A percentile compares a stretch with the other conserved stretches of the same genome.
Conservation (phyloP, 2,329 filamentous ascomycete species). For the Penicillium sp. region DNA sequence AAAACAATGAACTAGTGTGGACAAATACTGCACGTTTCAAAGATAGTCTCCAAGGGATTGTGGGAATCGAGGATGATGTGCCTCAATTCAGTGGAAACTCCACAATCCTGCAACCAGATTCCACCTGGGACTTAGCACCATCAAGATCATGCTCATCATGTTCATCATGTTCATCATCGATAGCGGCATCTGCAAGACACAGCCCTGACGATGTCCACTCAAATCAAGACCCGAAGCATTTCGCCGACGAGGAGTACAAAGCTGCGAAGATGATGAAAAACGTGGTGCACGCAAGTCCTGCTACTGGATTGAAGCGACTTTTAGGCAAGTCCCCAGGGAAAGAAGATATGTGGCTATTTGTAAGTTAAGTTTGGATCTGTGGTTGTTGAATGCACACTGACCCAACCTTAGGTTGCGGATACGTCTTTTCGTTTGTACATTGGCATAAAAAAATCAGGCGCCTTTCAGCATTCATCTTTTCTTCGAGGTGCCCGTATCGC, state of each 20-base stretch:
- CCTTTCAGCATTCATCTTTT: slow-evolving; percentile 90
- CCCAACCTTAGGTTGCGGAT: slow-evolving; percentile 53
- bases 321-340: slow-evolving; percentile 70
- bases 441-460: slow-evolving; percentile 82
- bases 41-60: slow-evolving; percentile 75
- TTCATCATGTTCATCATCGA: slow-evolving; percentile 13
- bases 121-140: neutral
- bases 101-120: slow-evolving; percentile 11
- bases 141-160: neutral
- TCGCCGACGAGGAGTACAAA: slow-evolving; percentile 63
- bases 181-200: slow-evolving; percentile 18
- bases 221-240: slow-evolving; percentile 50
- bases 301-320: slow-evolving; percentile 74
- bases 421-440: slow-evolving; percentile 77
- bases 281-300: slow-evolving; percentile 65
- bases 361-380: slow-evolving; percentile 16
- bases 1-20: slow-evolving; percentile 74
- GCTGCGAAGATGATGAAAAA: slow-evolving; percentile 58
- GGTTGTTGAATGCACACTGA: too few relatives aligned
- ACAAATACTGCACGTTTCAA: slow-evolving; percentile 68
- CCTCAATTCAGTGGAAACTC: slow-evolving; percentile 51
- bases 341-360: slow-evolving; percentile 93
- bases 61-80: slow-evolving; percentile 59
- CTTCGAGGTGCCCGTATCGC: slow-evolving; percentile 77
- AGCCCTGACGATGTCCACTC: slow-evolving; percentile 4